These are phyloP conservation scores for Leccinum pachyderme DNA, from an alignment of 1,284 basidiomycete species.

Conservation along the genomic window DNA sequence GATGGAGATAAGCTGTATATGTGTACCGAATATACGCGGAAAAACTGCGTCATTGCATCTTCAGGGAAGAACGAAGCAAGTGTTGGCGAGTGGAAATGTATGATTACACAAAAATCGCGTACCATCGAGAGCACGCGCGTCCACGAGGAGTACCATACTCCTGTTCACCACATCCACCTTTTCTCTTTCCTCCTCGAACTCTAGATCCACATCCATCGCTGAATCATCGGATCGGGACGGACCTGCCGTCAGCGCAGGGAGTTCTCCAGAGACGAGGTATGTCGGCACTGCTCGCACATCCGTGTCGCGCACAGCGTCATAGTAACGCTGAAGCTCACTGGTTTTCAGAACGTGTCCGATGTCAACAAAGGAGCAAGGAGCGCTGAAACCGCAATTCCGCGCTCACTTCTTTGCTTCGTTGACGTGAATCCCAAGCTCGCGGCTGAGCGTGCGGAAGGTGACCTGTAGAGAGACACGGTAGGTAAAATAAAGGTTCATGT, in stretches of 20 bases:
- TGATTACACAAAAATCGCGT: conserved; percentile 20
- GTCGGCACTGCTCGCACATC: conserved; percentile 55
- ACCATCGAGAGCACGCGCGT: conserved; percentile 62
- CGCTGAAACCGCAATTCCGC: background rate
- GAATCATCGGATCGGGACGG: conserved; percentile 27
- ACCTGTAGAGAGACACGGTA: conserved; percentile 43
- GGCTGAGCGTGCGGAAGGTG: conserved; percentile 70
- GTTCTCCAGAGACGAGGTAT: conserved; percentile 61
- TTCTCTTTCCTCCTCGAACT: conserved; percentile 32
- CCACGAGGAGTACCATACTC: conserved; percentile 51
- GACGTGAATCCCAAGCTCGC: conserved; percentile 65
- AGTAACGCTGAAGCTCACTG: conserved; percentile 63
- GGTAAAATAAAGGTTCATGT: background rate
- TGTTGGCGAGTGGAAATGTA: background rate
- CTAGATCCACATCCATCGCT: conserved; percentile 47
- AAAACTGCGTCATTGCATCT: conserved; percentile 53
- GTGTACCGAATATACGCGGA: conserved; percentile 50
- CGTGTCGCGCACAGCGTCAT: conserved; percentile 40
- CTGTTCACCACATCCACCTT: conserved; percentile 39
- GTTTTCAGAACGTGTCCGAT: background rate
- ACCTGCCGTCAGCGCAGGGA: conserved; percentile 18
- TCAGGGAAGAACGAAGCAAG: background rate
- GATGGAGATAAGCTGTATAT: conserved; percentile 68
- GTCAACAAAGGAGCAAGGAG: background rate
- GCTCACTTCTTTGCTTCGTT: conserved; percentile 70